Percentiles rank a stretch among this genome's conserved stretches.
Conservation (phyloP, 352 stramenopile species). For the Pythium guiyangense region DNA sequence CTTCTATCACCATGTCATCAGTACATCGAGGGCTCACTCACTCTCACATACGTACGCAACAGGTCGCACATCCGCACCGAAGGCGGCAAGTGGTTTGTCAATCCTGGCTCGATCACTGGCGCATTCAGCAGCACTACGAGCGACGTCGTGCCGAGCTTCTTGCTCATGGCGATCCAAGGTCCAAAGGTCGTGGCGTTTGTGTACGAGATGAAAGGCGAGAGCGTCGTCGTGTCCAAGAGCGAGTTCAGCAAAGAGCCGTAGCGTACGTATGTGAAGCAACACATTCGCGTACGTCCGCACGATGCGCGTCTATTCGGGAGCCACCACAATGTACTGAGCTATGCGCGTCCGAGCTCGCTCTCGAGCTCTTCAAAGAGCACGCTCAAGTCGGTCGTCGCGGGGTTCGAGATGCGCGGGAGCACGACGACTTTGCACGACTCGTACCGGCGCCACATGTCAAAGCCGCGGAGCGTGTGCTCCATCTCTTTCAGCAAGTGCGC, state of each 20-base stretch:
- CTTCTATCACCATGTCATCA: background rate
- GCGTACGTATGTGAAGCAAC: background rate
- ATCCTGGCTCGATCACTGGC: conserved; percentile 96
- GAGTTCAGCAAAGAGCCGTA: conserved; percentile 79
- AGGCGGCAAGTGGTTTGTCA: conserved; percentile 96
- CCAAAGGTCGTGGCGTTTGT: conserved; percentile 96
- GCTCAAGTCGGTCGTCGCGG: conserved; percentile 53
- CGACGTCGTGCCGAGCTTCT: conserved; percentile 93
- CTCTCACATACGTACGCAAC: background rate
- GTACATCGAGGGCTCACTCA: background rate
- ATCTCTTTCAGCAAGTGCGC: conserved; percentile 79
- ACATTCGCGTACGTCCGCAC: background rate
- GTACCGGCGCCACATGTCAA: conserved; percentile 86
- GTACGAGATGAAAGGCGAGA: conserved; percentile 89
- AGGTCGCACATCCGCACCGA: conserved; percentile 89
- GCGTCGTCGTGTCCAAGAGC: conserved; percentile 87
- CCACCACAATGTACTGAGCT: conserved; percentile 1
- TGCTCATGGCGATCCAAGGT: conserved; percentile 97
- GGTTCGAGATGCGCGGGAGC: conserved; percentile 72
- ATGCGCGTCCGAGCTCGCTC: conserved; percentile 39
- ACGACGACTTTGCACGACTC: conserved; percentile 65
- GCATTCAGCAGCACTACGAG: conserved; percentile 85
- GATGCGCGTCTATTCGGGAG: background rate
- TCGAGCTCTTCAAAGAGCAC: conserved; percentile 75
- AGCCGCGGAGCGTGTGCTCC: conserved; percentile 80